Conservation (phyloP, 164 flowering plant species). For the Kalanchoe fedtschenkoi region DNA sequence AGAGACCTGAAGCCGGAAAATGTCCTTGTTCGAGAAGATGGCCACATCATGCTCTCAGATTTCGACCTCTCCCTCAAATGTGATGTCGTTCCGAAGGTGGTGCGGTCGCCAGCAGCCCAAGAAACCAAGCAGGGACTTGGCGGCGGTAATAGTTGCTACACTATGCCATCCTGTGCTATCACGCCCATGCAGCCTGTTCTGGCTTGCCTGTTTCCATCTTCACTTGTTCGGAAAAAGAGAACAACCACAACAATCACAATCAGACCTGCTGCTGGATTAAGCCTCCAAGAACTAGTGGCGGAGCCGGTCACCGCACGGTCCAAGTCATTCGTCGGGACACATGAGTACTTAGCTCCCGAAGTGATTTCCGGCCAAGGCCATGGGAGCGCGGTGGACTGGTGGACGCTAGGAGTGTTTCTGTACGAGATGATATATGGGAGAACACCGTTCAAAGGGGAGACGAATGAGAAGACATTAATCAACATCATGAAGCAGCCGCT, state of each 20-base stretch:
- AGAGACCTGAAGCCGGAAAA: conserved; percentile 86
- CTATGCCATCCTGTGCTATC: conserved; percentile 34
- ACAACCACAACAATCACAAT: conserved; percentile 12
- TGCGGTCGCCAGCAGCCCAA: conserved; percentile 11
- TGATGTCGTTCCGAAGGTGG: conserved; percentile 62
- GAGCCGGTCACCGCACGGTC: conserved; percentile 68
- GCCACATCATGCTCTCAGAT: conserved; percentile 89
- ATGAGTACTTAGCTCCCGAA: conserved; percentile 88
- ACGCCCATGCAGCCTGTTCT: conserved; percentile 64
- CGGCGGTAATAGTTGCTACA: background rate
- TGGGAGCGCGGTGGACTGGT: conserved; percentile 88
- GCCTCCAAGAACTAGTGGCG: conserved; percentile 44
- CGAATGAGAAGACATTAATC: conserved; percentile 65
- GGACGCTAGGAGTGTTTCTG: conserved; percentile 81
- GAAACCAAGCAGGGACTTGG: conserved; percentile 4
- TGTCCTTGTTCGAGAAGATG: conserved; percentile 70
- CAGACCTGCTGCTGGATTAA: conserved; percentile 3
- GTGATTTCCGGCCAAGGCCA: conserved; percentile 80
- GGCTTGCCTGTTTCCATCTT: conserved; percentile 51
- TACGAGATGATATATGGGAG: conserved; percentile 67
- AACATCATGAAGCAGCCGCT: conserved; percentile 67
- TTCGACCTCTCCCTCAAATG: conserved; percentile 83
- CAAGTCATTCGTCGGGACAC: conserved; percentile 86
- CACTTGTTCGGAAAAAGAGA: conserved; percentile 9
- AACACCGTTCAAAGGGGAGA: conserved; percentile 86